These are phyloP conservation scores for Yamadazyma diddensiae DNA, from an alignment of 1,139 yeast genomes.

Conservation along the genomic window DNA sequence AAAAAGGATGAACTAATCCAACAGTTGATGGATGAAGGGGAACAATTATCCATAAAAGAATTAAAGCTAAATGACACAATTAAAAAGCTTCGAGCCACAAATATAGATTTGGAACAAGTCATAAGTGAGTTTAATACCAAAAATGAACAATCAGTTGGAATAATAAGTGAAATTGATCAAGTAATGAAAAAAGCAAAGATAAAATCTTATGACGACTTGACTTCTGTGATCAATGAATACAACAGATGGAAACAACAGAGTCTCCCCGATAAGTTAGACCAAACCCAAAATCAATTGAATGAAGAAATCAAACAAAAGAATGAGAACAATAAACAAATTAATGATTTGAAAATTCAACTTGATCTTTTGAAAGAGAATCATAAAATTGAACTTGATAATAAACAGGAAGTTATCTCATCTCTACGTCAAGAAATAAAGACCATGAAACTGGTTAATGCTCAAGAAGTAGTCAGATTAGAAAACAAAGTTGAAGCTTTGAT, in stretches of 20 bases:
- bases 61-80: conserved; percentile 65
- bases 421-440: conserved; percentile 9
- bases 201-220: conserved; percentile 25
- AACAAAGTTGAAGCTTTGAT: conserved; percentile 37
- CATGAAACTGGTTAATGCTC: conserved; percentile 19
- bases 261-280: conserved; percentile 18
- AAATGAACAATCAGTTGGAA: conserved; percentile 26
- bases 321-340: conserved; percentile 30
- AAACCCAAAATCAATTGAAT: conserved; percentile 27
- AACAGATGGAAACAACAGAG: conserved; percentile 14
- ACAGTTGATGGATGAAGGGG: conserved; percentile 73
- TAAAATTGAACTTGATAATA: conserved; percentile 30
- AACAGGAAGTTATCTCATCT: conserved; percentile 31
- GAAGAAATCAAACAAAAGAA: conserved; percentile 32
- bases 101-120: conserved; percentile 39
- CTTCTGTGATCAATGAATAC: conserved; percentile 17
- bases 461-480: conserved; percentile 51
- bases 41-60: conserved; percentile 71
- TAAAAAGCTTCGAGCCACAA: conserved; percentile 56
- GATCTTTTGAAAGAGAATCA: conserved; percentile 40
- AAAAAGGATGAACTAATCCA: conserved; percentile 58
- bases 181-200: conserved; percentile 26
- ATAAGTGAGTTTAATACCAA: conserved; percentile 32
- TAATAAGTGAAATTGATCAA: conserved; percentile 34
- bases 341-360: conserved; percentile 38